Base-by-base conservation (phyloP, 1,139 yeast species). In the Pichia sp. region DNA sequence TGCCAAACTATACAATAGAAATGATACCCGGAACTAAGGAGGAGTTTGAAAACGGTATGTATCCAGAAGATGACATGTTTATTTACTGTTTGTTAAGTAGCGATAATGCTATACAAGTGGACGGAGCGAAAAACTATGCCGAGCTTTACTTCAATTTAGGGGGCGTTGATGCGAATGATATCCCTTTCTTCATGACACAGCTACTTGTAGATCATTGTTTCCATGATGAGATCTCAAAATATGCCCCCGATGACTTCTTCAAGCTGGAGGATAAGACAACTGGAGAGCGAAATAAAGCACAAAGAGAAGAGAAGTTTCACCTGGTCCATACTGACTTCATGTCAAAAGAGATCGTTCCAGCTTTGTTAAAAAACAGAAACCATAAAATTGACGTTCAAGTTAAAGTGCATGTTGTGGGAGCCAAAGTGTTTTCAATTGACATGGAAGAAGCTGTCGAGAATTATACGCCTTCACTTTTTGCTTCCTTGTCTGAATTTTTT, bases 181-280 rank as follows among this genome's bases (percentile, higher is more conserved):
- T 85, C 39, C 90, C 91, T 0, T 83, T 74, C 56, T 75, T 78
- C 53, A 70, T 82, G 6, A 76, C 85, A 0, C 85, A 82, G 55
- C 74, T 85, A 1, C 62, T 85, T 23, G 57, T 82, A 13, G 79
- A 80, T 54, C 80, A 80, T 57, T 68, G 83, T 12, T 79, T 80
- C 62, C 65, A 61, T 8, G 69, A 76, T 1, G 90, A 85, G 55
- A 57, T 80, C 2, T 41, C 50, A 5, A 48, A 47, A 18, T 62
- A 65, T 47, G 41, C 59, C 2, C 52, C 58, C 2, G 62, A 59
- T 28, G 54, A 40, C 10, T 56, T 57, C 25, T 49, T 48, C 8
- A 54, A 51, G 46, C 23, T 53, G 12, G 9, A n/a, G 9, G 25
- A 30, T 21, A 9, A 4, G 10, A 30, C 21, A 12, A 10, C 22